phyloP scores from a whole-genome alignment of 2,329 filamentous ascomycete species.

The Paecilomyces fulvus region DNA sequence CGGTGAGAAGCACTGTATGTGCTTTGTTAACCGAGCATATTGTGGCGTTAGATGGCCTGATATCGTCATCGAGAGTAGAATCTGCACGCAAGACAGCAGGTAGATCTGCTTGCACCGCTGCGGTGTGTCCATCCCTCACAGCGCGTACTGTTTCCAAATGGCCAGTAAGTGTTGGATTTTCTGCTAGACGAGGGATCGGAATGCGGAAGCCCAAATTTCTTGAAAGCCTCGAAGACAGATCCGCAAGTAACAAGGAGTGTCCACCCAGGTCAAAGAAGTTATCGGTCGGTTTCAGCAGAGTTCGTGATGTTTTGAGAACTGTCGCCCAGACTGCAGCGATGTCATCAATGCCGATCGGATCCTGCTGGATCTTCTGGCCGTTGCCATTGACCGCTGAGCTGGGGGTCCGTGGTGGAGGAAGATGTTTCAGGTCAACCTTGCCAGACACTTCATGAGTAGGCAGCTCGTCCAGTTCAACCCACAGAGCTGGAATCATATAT shows the following conservation, averaged over 20 bases:
- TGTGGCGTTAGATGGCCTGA: conserved; percentile 47
- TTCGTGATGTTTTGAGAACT: conserved; percentile 56
- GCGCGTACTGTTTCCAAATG: conserved; percentile 64
- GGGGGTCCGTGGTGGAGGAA: conserved; percentile 56
- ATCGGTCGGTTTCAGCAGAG: conserved; percentile 57
- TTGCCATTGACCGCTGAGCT: conserved; percentile 34
- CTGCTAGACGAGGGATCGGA: conserved; percentile 61
- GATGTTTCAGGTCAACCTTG: conserved; percentile 64
- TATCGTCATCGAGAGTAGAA: conserved; percentile 60
- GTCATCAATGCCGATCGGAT: conserved; percentile 57
- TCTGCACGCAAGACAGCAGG: conserved; percentile 62
- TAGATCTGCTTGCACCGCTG: conserved; percentile 66
- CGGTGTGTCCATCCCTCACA: conserved; percentile 63
- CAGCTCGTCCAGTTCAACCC: conserved; percentile 63
- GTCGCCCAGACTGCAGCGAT: conserved; percentile 66
- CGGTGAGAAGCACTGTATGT: conserved; percentile 62
- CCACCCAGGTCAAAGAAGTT: conserved; percentile 77
- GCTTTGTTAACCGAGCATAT: conserved; percentile 56
- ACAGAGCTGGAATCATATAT: conserved; percentile 75
- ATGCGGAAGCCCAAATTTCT: conserved; percentile 65
- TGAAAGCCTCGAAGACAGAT: conserved; percentile 62
- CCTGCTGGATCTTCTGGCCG: conserved; percentile 44
- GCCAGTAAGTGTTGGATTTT: conserved; percentile 61
- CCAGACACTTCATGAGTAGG: conserved; percentile 73
- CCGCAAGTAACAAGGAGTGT: conserved; percentile 69